These are phyloP conservation scores for Kalanchoe fedtschenkoi DNA, from an alignment of 164 flowering plant genomes.

Conservation along the genomic window DNA sequence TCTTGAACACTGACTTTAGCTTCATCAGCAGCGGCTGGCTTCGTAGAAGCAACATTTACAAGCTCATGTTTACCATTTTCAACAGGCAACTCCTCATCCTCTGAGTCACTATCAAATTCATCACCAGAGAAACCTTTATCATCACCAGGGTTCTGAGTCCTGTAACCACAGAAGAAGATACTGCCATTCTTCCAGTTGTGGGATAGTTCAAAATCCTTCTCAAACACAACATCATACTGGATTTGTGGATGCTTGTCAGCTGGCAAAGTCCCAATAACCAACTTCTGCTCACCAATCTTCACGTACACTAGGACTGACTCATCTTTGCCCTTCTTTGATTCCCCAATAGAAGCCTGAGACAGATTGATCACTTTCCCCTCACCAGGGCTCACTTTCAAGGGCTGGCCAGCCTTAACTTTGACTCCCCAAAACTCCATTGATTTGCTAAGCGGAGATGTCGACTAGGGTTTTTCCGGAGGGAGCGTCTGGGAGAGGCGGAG, in stretches of 20 bases:
- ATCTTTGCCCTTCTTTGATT: slow-evolving; percentile 42
- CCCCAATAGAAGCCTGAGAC: slow-evolving; percentile 71
- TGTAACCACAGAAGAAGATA: slow-evolving; percentile 58
- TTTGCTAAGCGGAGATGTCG: too few relatives aligned
- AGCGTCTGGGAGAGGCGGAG: too few relatives aligned
- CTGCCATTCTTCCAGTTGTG: slow-evolving; percentile 73
- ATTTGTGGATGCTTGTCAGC: slow-evolving; percentile 38
- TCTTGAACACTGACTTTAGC: slow-evolving; percentile 18
- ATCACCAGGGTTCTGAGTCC: slow-evolving; percentile 11
- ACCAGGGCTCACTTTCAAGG: slow-evolving; percentile 25
- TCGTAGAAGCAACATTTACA: slow-evolving; percentile 2
- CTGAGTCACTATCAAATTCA: slow-evolving; percentile 21
- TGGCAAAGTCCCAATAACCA: slow-evolving; percentile 53
- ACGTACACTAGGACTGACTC: slow-evolving; percentile 30
- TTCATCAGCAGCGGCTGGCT: slow-evolving; percentile 17
- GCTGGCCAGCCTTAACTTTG: slow-evolving; percentile 58
- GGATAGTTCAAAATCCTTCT: slow-evolving; percentile 72
- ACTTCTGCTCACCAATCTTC: slow-evolving; percentile 35
- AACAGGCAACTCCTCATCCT: slow-evolving; percentile 7
- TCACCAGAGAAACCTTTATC: slow-evolving; percentile 31
- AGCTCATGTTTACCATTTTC: slow-evolving; percentile 19
- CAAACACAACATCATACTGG: slow-evolving; percentile 51
- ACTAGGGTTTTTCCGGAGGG: too few relatives aligned
- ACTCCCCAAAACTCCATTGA: too few relatives aligned
- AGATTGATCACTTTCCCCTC: slow-evolving; percentile 27